phyloP scores from a whole-genome alignment of 441 rosid genomes.

The Populus hybrid region DNA sequence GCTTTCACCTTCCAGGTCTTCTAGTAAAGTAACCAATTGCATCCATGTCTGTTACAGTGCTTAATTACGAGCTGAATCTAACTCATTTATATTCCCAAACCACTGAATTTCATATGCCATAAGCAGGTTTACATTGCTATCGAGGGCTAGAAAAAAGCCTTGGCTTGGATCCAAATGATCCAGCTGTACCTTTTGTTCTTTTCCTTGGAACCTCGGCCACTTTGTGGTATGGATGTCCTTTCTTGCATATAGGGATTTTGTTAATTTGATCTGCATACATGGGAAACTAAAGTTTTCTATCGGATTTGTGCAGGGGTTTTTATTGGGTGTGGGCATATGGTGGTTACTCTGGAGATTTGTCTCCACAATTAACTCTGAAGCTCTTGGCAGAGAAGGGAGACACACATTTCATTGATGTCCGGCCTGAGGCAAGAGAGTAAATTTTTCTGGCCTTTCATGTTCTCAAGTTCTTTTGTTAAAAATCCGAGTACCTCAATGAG shows the following conservation, averaged over 20 bases:
- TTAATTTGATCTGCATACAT: slow-evolving; percentile 19
- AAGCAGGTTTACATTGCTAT: slow-evolving; percentile 59
- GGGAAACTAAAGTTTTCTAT: slow-evolving; percentile 52
- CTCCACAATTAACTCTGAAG: slow-evolving; percentile 73
- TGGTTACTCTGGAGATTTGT: slow-evolving; percentile 92
- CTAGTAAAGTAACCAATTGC: too few species aligned
- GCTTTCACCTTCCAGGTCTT: slow-evolving; percentile 7
- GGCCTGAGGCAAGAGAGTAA: too few species aligned
- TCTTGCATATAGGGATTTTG: slow-evolving; percentile 18
- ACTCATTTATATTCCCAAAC: not conserved
- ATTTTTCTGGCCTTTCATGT: slow-evolving; percentile 33
- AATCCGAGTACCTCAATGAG: slow-evolving; percentile 9
- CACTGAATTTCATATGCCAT: slow-evolving; percentile 18
- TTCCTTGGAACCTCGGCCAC: slow-evolving; percentile 66
- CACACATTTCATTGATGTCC: slow-evolving; percentile 80
- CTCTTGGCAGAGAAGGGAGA: slow-evolving; percentile 69
- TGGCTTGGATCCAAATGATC: slow-evolving; percentile 89
- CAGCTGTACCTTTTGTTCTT: slow-evolving; percentile 66
- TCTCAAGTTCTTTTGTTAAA: slow-evolving; percentile 3
- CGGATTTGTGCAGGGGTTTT: slow-evolving; percentile 91
- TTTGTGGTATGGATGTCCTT: slow-evolving; percentile 73
- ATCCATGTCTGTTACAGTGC: not conserved
- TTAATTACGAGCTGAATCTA: slow-evolving; percentile 7
- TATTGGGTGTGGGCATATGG: slow-evolving; percentile 74
- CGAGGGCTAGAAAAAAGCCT: slow-evolving; percentile 72